Percentiles rank a stretch among this genome's conserved stretches.
Conservation (phyloP, 306 rosid genomes). For the Gleditsia sinensis region DNA sequence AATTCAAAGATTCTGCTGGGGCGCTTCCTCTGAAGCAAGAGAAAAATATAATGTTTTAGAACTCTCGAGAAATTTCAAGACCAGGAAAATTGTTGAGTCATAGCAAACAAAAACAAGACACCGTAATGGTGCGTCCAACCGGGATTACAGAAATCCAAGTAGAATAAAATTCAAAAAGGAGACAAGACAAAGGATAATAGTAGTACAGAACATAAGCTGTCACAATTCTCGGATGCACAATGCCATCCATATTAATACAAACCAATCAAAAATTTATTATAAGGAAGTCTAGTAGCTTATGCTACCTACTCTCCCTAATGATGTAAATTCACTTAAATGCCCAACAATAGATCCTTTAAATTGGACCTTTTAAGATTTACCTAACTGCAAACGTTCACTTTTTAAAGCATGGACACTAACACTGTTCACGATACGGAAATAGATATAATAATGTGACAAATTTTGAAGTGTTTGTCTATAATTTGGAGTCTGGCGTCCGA, state of each 20-base stretch:
- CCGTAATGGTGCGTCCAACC: neutral
- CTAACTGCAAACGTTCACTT: neutral
- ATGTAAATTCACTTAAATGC: neutral
- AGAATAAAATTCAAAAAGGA: constrained; percentile 2
- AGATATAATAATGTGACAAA: neutral
- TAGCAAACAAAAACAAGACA: constrained; percentile 3
- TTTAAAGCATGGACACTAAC: neutral
- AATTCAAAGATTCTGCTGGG: constrained; percentile 83
- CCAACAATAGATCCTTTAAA: neutral
- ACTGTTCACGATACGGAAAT: too few species aligned
- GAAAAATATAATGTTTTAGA: constrained; percentile 24
- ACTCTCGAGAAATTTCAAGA: constrained; percentile 7
- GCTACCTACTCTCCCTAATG: constrained; percentile 14
- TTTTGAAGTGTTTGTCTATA: neutral
- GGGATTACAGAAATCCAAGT: neutral
- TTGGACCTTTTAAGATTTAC: neutral
- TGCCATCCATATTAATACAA: constrained; percentile 12
- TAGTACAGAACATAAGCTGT: constrained; percentile 8
- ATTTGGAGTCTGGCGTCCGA: neutral
- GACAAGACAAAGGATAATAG: neutral
- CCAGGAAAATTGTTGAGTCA: neutral
- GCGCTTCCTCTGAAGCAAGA: constrained; percentile 69
- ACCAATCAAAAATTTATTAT: neutral
- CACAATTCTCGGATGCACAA: neutral
- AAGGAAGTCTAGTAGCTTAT: constrained; percentile 16